Conservation (phyloP, 768 basidiomycete genomes). For the Tulasnella sp. region DNA sequence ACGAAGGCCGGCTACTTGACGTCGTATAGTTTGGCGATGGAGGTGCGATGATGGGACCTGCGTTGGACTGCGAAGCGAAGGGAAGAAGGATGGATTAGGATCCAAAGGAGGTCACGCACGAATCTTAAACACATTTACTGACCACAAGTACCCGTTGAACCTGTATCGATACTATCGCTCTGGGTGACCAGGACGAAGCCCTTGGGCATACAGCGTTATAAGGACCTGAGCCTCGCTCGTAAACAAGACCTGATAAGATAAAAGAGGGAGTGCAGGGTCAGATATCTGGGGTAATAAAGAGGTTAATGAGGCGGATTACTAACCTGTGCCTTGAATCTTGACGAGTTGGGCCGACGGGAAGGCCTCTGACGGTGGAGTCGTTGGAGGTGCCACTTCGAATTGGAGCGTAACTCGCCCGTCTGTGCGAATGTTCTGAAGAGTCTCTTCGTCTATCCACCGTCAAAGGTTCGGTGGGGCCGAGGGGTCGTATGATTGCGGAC, state of each 20-base stretch:
- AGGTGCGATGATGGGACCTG: constrained; percentile 3
- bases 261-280: background rate
- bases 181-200: background rate
- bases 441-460: constrained; percentile 3
- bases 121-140: background rate
- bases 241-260: constrained; percentile 11
- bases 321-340: constrained; percentile 12
- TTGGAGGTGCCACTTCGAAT: constrained; percentile 7
- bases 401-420: constrained; percentile 10
- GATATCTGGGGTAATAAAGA: background rate
- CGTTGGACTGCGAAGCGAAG: constrained; percentile 5
- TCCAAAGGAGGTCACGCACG: background rate
- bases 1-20: background rate
- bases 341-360: constrained; percentile 1
- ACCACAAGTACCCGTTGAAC: constrained; percentile 2
- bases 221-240: constrained; percentile 7
- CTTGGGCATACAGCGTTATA: constrained; percentile 5
- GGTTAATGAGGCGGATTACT: background rate
- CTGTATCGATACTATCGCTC: constrained; percentile 6
- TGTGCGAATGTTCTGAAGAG: constrained; percentile 6
- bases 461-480: background rate
- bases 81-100: background rate
- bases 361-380: background rate
- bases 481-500: background rate
- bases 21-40: background rate